These are phyloP conservation scores for Trypanosoma congolense DNA, from an alignment of 208 protist genomes.

Conservation along the genomic window DNA sequence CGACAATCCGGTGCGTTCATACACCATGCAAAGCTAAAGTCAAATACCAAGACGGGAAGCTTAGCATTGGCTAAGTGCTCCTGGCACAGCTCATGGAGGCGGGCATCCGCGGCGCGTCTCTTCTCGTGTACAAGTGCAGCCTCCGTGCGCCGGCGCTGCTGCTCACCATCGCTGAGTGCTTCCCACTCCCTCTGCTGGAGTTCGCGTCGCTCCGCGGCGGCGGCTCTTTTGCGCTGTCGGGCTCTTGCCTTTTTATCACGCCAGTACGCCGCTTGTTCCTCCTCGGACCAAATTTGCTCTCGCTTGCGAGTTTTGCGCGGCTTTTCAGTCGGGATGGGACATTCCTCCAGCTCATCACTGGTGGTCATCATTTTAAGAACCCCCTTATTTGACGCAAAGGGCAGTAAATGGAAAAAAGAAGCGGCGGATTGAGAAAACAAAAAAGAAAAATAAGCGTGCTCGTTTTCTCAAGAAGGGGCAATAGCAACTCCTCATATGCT, in stretches of 20 bases:
- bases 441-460: no score
- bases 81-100: conserved; percentile 22
- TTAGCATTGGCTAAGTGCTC: conserved; percentile 28
- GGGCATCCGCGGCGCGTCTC: conserved; percentile 35
- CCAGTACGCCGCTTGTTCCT: conserved; percentile 60
- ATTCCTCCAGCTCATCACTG: no score
- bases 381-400: no score
- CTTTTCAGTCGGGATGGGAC: conserved; percentile 15
- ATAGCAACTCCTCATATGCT: no score
- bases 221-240: conserved; percentile 28
- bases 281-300: conserved; percentile 29
- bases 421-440: no score
- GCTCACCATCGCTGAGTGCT: conserved; percentile 43
- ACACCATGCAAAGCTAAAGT: conserved; percentile 84
- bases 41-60: conserved; percentile 68
- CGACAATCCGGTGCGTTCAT: conserved; percentile 74
- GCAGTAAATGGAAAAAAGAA: no score
- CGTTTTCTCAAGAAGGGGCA: no score
- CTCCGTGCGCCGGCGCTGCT: conserved; percentile 26
- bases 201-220: conserved; percentile 26
- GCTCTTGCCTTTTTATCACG: conserved; percentile 46
- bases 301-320: conserved; percentile 15
- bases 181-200: conserved; percentile 49
- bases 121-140: conserved; percentile 43
- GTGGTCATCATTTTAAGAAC: no score